phyloP scores from a whole-genome alignment of 192 early-diverging fungal genomes.

The Coemansia sp. region DNA sequence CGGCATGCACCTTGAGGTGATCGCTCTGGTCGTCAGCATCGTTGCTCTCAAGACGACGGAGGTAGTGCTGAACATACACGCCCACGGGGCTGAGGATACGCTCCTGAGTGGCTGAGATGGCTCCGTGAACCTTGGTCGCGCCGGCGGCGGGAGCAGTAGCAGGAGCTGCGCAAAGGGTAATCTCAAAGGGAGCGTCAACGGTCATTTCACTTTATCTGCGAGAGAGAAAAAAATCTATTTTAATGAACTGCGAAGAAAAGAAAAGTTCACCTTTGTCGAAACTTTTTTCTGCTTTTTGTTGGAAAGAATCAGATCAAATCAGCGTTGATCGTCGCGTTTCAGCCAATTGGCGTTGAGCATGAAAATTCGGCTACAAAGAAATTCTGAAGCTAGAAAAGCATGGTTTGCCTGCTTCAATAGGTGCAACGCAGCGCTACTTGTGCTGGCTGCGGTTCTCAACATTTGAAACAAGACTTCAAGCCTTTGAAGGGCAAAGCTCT shows the following conservation, averaged over 20 bases:
- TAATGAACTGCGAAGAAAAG: neutral
- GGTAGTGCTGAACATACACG: conserved; percentile 55
- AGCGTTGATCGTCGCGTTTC: neutral
- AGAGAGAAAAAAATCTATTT: neutral
- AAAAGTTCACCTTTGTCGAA: neutral
- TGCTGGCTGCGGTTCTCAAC: too few relatives aligned
- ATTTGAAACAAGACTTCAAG: too few relatives aligned
- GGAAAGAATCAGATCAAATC: conserved; percentile 11
- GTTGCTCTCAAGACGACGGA: conserved; percentile 32
- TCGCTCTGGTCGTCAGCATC: conserved; percentile 17
- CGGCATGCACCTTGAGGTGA: conserved; percentile 40
- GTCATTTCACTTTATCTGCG: conserved; percentile 21
- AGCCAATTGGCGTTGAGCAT: neutral
- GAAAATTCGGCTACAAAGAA: too few relatives aligned
- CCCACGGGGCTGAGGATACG: conserved; percentile 45
- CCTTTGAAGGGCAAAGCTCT: too few relatives aligned
- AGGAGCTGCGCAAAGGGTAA: conserved; percentile 34
- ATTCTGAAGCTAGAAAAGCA: too few relatives aligned
- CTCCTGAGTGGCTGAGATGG: conserved; percentile 27
- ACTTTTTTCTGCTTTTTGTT: neutral
- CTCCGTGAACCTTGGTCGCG: conserved; percentile 29
- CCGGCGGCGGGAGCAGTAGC: conserved; percentile 30
- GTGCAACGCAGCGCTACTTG: too few relatives aligned
- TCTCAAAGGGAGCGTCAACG: conserved; percentile 27
- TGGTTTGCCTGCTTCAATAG: too few relatives aligned